These are phyloP conservation scores for Ophiosphaerella korrae DNA, from an alignment of 2,329 filamentous ascomycete species.

Conservation along the genomic window DNA sequence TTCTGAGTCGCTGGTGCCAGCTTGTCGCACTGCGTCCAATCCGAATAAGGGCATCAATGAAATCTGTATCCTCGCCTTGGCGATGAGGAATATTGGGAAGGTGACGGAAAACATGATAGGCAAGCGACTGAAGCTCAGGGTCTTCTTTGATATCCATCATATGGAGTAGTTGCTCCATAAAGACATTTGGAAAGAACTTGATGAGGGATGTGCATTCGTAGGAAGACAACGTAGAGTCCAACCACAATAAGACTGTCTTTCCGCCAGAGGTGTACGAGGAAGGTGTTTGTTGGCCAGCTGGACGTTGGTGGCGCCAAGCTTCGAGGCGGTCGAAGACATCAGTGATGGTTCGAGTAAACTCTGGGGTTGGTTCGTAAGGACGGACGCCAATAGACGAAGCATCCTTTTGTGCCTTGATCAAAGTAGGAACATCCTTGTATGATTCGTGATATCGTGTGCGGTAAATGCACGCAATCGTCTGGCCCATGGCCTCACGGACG, in stretches of 20 bases:
- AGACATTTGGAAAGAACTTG: conserved; percentile 85
- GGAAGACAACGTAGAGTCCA: conserved; percentile 87
- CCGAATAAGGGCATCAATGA: conserved; percentile 83
- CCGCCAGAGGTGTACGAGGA: conserved; percentile 94
- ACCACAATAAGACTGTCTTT: conserved; percentile 94
- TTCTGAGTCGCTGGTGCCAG: conserved; percentile 94
- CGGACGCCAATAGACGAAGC: conserved; percentile 82
- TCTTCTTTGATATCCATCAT: conserved; percentile 99
- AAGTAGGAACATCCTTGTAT: conserved; percentile 75
- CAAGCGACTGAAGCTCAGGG: conserved; percentile 88
- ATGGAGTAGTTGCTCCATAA: conserved; percentile 91
- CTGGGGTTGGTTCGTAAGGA: conserved; percentile 77
- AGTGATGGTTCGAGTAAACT: conserved; percentile 73
- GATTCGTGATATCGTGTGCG: conserved; percentile 94
- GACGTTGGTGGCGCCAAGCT: conserved; percentile 82
- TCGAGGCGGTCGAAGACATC: conserved; percentile 81
- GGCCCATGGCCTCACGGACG: conserved; percentile 91
- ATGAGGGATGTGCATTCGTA: conserved; percentile 92
- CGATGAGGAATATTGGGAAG: conserved; percentile 94
- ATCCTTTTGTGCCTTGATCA: conserved; percentile 78
- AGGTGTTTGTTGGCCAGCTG: conserved; percentile 87
- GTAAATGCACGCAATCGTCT: conserved; percentile 85
- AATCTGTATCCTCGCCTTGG: conserved; percentile 79
- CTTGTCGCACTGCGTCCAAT: conserved; percentile 83
- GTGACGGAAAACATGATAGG: conserved; percentile 96